phyloP scores from a whole-genome alignment of 2,329 filamentous ascomycete genomes.

The Xylariaceae sp. region DNA sequence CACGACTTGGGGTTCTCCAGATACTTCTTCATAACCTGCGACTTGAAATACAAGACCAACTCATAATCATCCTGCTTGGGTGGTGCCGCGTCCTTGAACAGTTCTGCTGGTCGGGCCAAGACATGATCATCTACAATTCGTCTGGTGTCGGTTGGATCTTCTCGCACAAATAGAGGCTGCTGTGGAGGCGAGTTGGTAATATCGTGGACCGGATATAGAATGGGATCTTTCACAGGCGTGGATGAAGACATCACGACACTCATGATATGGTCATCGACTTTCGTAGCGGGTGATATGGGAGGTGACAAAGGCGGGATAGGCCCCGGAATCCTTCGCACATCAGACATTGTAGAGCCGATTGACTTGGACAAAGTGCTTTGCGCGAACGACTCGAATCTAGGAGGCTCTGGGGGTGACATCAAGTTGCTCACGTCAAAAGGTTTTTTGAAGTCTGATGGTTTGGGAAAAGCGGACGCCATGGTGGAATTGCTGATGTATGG shows the following conservation, averaged over 20 bases:
- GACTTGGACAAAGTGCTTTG: slow-evolving; percentile 37
- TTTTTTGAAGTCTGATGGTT: slow-evolving; percentile 45
- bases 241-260: slow-evolving; percentile 38
- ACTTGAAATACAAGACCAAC: slow-evolving; percentile 58
- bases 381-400: slow-evolving; percentile 58
- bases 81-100: slow-evolving; percentile 52
- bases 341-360: slow-evolving; percentile 34
- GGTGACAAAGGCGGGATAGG: slow-evolving; percentile 59
- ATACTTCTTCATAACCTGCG: slow-evolving; percentile 56
- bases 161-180: slow-evolving; percentile 56
- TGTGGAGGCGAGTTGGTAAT: slow-evolving; percentile 49
- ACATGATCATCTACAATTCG: slow-evolving; percentile 59
- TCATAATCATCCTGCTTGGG: slow-evolving; percentile 61
- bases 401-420: slow-evolving; percentile 67
- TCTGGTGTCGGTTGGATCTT: slow-evolving; percentile 49
- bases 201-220: slow-evolving; percentile 61
- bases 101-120: slow-evolving; percentile 47
- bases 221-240: slow-evolving; percentile 57
- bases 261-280: slow-evolving; percentile 42
- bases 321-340: slow-evolving; percentile 43
- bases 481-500: slow-evolving; percentile 20
- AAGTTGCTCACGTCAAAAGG: slow-evolving; percentile 58
- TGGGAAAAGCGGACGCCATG: slow-evolving; percentile 30
- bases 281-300: slow-evolving; percentile 61
- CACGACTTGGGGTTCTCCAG: slow-evolving; percentile 52